Conservation (phyloP, 805 yeast genomes). For the Schizosaccharomyces cryophilus region DNA sequence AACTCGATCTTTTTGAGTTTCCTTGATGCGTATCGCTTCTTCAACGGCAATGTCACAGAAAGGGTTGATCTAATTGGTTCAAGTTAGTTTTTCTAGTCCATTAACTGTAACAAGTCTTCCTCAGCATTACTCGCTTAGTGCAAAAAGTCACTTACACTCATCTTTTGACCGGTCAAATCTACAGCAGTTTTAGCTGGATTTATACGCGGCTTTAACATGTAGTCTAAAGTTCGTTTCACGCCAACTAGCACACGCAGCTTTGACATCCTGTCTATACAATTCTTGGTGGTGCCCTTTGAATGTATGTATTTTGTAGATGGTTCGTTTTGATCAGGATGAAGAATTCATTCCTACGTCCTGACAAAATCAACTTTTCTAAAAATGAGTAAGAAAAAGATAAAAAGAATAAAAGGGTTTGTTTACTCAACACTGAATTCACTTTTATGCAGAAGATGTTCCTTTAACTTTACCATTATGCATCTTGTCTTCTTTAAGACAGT, state of each 20-base stretch:
- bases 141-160: background rate
- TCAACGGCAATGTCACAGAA: slow-evolving; percentile 95
- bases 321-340: too few relatives aligned
- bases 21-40: slow-evolving; percentile 65
- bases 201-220: slow-evolving; percentile 78
- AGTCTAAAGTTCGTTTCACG: slow-evolving; percentile 82
- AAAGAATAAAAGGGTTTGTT: too few relatives aligned
- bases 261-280: background rate
- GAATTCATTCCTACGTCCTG: too few relatives aligned
- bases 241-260: slow-evolving; percentile 35
- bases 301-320: too few relatives aligned
- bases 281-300: background rate
- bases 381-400: too few relatives aligned
- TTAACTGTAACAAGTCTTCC: too few relatives aligned
- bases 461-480: too few relatives aligned
- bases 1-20: slow-evolving; percentile 35
- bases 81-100: background rate
- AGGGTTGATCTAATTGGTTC: slow-evolving; percentile 73
- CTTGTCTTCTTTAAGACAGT: too few relatives aligned
- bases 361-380: too few relatives aligned
- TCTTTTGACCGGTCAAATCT: slow-evolving; percentile 41
- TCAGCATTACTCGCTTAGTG: too few relatives aligned
- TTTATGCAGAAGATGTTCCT: too few relatives aligned
- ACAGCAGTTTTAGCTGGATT: slow-evolving; percentile 65
- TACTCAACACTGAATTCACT: too few relatives aligned